These are phyloP conservation scores for Saturnispora saitoi DNA, from an alignment of 805 yeast species.

Conservation along the genomic window DNA sequence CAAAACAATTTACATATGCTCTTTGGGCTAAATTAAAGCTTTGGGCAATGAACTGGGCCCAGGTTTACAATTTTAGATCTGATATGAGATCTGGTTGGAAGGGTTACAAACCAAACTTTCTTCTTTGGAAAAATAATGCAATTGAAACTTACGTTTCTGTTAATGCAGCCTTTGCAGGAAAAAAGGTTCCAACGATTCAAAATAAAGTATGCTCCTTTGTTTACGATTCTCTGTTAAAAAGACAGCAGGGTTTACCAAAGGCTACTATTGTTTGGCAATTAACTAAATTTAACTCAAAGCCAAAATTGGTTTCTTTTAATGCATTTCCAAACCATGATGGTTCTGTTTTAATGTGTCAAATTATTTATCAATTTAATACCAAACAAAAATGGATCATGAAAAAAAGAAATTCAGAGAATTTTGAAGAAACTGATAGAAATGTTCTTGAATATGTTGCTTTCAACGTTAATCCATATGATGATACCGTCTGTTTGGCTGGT, in stretches of 20 bases:
- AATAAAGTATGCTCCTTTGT: constrained; percentile 53
- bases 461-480: constrained; percentile 51
- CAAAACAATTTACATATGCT: constrained; percentile 21
- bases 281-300: constrained; percentile 56
- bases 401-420: constrained; percentile 34
- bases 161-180: constrained; percentile 72
- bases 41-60: constrained; percentile 58
- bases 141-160: constrained; percentile 67
- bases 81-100: constrained; percentile 25
- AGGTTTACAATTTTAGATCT: constrained; percentile 35
- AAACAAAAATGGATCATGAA: constrained; percentile 49
- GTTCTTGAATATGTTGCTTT: constrained; percentile 55
- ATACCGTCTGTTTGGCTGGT: constrained; percentile 53
- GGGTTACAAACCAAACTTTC: constrained; percentile 50
- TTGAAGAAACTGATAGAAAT: constrained; percentile 39
- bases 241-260: constrained; percentile 49
- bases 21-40: constrained; percentile 55
- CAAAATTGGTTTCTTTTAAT: constrained; percentile 65
- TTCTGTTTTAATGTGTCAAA: constrained; percentile 34
- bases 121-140: constrained; percentile 80
- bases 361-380: constrained; percentile 56
- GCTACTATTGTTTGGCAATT: constrained; percentile 69
- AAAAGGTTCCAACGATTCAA: constrained; percentile 39
- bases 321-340: constrained; percentile 38
- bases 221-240: constrained; percentile 43